Evolutionary conservation across 805 yeast species (phyloP).

Genomic region (Candida incommunis): DNA sequence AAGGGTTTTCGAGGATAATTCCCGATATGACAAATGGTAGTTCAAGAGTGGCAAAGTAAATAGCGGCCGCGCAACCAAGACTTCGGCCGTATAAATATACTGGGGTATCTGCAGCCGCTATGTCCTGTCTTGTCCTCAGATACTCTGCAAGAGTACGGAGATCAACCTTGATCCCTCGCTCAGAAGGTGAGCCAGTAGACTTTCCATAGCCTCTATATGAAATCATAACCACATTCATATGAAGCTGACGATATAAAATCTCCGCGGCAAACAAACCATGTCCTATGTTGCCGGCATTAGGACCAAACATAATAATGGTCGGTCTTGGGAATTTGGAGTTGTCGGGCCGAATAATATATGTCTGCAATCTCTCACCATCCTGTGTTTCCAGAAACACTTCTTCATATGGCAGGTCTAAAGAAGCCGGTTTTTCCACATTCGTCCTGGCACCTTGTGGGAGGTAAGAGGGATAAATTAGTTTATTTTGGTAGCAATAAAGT

Average conservation of each 20-base stretch:
- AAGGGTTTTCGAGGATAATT: constrained; percentile 75
- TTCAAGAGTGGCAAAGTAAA: constrained; percentile 50
- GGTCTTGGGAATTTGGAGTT: constrained; percentile 33
- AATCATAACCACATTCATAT: constrained; percentile 67
- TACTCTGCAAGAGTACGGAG: constrained; percentile 58
- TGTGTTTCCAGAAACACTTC: constrained; percentile 43
- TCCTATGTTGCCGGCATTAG: constrained; percentile 95
- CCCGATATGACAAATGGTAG: constrained; percentile 40
- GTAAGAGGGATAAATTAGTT: constrained; percentile 68
- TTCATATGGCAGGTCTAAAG: constrained; percentile 52
- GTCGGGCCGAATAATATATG: constrained; percentile 34
- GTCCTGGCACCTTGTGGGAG: constrained; percentile 57
- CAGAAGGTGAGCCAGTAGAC: constrained; percentile 64
- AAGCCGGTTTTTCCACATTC: constrained; percentile 64
- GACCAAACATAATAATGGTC: constrained; percentile 67
- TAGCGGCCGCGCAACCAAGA: constrained; percentile 89
- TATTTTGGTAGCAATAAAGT: background rate
- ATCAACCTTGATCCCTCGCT: constrained; percentile 67
- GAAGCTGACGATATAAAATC: constrained; percentile 44
- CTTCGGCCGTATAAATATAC: constrained; percentile 75
- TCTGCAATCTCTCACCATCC: constrained; percentile 58
- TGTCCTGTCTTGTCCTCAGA: constrained; percentile 38
- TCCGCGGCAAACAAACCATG: constrained; percentile 72
- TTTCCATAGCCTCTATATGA: constrained; percentile 88
- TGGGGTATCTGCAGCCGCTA: constrained; percentile 29